These are phyloP conservation scores for Themeda triandra DNA, from an alignment of 176 grass and related monocot genomes.

Conservation along the genomic window DNA sequence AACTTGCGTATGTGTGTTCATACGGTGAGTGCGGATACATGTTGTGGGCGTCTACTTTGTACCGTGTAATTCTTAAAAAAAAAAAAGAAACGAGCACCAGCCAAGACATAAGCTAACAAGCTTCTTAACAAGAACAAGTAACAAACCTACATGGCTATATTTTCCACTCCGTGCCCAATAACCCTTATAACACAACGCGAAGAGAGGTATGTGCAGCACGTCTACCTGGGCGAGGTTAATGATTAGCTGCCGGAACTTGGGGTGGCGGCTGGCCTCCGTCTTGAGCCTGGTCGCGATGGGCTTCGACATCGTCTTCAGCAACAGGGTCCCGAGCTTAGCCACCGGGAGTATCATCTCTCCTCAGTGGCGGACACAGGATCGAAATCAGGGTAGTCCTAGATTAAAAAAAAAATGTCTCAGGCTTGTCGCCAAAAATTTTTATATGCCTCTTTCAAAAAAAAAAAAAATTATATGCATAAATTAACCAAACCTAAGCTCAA, in stretches of 20 bases:
- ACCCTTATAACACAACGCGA: too few relatives aligned
- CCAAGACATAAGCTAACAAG: not conserved
- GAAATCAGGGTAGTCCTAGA: too few relatives aligned
- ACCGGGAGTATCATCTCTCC: constrained; percentile 61
- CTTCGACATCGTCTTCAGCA: constrained; percentile 57
- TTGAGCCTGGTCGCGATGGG: constrained; percentile 60
- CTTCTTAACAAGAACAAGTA: not conserved
- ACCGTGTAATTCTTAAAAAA: too few relatives aligned
- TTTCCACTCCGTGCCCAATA: not conserved
- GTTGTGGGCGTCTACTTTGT: too few relatives aligned
- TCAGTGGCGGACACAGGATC: too few relatives aligned
- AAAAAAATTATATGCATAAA: too few relatives aligned
- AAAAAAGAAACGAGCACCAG: not conserved
- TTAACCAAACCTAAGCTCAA: too few relatives aligned
- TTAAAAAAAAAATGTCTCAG: too few relatives aligned
- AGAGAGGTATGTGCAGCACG: not conserved
- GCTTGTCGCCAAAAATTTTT: too few relatives aligned
- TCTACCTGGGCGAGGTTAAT: constrained; percentile 66
- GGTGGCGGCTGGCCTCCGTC: constrained; percentile 64
- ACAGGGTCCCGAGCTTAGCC: constrained; percentile 63
- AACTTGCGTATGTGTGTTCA: not conserved
- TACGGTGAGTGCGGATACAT: too few relatives aligned
- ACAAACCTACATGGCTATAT: not conserved
- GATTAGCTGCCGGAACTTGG: constrained; percentile 62
- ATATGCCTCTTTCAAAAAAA: too few relatives aligned